Base-by-base conservation (phyloP, 805 yeast genomes). In the Barnettozyma vustinii region DNA sequence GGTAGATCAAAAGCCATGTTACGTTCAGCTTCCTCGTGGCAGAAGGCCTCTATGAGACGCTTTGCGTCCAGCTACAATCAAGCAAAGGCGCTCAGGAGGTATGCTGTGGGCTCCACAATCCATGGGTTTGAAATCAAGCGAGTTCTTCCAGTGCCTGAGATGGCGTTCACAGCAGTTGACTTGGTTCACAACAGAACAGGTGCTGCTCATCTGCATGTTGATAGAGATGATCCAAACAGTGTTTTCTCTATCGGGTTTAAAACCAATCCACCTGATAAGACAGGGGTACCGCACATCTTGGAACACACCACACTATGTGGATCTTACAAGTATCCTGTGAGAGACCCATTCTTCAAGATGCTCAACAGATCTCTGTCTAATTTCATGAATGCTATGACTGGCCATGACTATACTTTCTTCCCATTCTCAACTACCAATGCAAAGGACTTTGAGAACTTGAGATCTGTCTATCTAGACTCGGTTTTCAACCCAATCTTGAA, bases 331-430 rank as follows among this genome's bases (percentile, higher is more conserved):
- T 94, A 81, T 65, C 97, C 97, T 2, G 97, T 94, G 1, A 74
- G 97, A 56, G 99, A 94, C 67, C 99, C 99, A 2, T 94, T 94
- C 66, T 94, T 94, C 77, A 92, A 92, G 65, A 94, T 94, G 99
- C 73, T 92, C 51, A 92, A 90, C 65, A 71, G 97, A 54, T 89
- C 97, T n/a, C 70, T 94, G 59, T 83, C 97, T 32, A 94, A 89
- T 64, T 94, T 90, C 67, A 94, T 94, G 99, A 94, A 94, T 64
- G 99, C 99, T 9, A 88, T 94, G 97, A 94, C 99, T 0, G 99
- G 96, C 20, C 91, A 87, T 58, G 98, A 94, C 67, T 91, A 90
- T 62, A 94, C 99, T 0, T 91, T 82, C 66, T 94, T 87, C 60
- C 99, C 99, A 5, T 94, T 94, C 72, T 87, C 98, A 26, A 94